phyloP scores from a whole-genome alignment of 768 basidiomycete species.

The Suillus subluteus region DNA sequence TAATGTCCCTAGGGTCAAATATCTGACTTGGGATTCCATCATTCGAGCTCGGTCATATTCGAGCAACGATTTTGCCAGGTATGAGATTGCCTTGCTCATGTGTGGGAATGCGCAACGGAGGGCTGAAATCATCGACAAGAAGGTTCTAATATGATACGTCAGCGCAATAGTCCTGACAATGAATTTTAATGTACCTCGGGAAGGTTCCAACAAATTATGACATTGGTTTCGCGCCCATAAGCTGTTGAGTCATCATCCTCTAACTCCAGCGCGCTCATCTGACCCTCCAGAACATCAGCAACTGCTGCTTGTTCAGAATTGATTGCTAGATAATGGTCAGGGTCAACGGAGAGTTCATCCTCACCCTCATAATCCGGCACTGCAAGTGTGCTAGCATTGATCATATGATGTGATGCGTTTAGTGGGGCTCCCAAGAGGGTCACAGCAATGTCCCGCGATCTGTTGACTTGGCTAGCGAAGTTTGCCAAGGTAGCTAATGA shows the following conservation, averaged over 20 bases:
- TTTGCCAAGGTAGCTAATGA: slow-evolving; percentile 13
- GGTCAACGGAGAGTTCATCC: neutral
- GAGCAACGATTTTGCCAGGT: neutral
- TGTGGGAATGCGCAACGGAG: neutral
- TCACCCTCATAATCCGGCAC: neutral
- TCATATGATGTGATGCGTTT: neutral
- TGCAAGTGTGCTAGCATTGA: neutral
- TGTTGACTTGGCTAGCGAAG: slow-evolving; percentile 17
- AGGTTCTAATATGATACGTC: neutral
- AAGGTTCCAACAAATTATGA: too few species aligned
- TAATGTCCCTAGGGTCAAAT: slow-evolving; percentile 16
- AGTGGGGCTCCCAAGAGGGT: neutral
- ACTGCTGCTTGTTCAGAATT: neutral
- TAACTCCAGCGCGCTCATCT: too few species aligned
- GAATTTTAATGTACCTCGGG: too few species aligned
- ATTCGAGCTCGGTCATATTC: neutral
- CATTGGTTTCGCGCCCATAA: too few species aligned
- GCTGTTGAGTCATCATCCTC: too few species aligned
- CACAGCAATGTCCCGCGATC: slow-evolving; percentile 7
- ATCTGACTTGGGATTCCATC: slow-evolving; percentile 2
- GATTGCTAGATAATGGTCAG: neutral
- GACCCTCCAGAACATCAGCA: neutral
- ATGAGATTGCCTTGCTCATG: neutral
- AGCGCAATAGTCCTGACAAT: neutral
- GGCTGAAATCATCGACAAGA: neutral